Evolutionary conservation across 1,284 basidiomycete genomes (phyloP).

Genomic region (Marasmius oreades): DNA sequence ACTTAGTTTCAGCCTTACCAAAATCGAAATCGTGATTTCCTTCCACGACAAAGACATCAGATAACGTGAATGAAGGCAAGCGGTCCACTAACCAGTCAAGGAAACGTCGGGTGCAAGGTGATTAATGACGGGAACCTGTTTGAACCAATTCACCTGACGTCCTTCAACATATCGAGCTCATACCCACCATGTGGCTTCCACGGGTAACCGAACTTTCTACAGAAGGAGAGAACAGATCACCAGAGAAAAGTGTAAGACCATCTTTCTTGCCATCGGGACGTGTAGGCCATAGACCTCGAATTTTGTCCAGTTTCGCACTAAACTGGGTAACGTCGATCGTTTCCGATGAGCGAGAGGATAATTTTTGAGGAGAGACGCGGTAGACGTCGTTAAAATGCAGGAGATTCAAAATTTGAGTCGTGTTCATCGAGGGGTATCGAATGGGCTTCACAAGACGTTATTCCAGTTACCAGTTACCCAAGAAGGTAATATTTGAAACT

Average conservation of each 20-base stretch:
- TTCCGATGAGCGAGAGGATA: constrained; percentile 44
- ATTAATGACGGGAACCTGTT: constrained; percentile 80
- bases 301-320: constrained; percentile 54
- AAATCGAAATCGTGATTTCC: constrained; percentile 89
- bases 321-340: constrained; percentile 80
- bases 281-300: constrained; percentile 50
- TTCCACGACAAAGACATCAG: constrained; percentile 21
- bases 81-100: constrained; percentile 50
- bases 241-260: constrained; percentile 84
- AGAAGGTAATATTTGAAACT: background rate
- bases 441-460: background rate
- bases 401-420: constrained; percentile 26
- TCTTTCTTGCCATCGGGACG: constrained; percentile 53
- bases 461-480: background rate
- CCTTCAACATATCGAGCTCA: constrained; percentile 8
- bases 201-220: constrained; percentile 86
- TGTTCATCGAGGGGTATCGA: background rate
- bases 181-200: constrained; percentile 84
- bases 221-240: constrained; percentile 84
- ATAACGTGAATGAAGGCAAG: constrained; percentile 21
- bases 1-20: constrained; percentile 31
- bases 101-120: constrained; percentile 64
- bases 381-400: constrained; percentile 78
- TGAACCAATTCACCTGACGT: background rate
- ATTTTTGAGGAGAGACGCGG: constrained; percentile 68